Evolutionary conservation across 192 early-diverging fungal genomes (phyloP).

Genomic region (Umbelopsis sp.): DNA sequence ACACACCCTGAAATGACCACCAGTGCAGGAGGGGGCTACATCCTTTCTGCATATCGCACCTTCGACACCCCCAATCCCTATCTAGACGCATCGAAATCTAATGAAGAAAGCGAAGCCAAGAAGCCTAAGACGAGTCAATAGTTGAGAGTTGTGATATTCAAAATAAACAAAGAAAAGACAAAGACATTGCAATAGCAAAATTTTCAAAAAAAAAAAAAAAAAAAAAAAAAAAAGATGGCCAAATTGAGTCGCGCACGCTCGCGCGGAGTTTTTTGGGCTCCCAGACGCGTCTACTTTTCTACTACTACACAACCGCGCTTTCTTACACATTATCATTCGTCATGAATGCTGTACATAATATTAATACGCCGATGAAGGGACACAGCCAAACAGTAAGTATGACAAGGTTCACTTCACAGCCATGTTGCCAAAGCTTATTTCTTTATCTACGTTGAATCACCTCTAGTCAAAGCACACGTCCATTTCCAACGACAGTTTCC

Average conservation of each 20-base stretch:
- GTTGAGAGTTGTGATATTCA: background rate
- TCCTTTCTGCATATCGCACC: constrained; percentile 66
- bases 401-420: too few relatives aligned
- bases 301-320: background rate
- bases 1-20: constrained; percentile 82
- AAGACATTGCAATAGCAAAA: too few relatives aligned
- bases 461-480: too few relatives aligned
- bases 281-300: background rate
- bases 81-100: too few relatives aligned
- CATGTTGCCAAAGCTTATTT: background rate
- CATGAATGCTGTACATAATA: constrained; percentile 3
- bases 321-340: background rate
- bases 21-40: constrained; percentile 69
- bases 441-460: background rate
- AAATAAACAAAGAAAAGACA: background rate
- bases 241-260: too few relatives aligned
- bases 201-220: background rate
- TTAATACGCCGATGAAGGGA: background rate
- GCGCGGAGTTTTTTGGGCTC: too few relatives aligned
- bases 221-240: too few relatives aligned
- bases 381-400: background rate
- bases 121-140: background rate
- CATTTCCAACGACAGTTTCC: background rate
- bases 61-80: constrained; percentile 33
- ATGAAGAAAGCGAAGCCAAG: background rate